A percentile compares a stretch with the other conserved stretches of the same genome.
These are phyloP conservation scores for Yamadazyma kitorensis DNA, from an alignment of 805 yeast genomes.

Conservation along the genomic window DNA sequence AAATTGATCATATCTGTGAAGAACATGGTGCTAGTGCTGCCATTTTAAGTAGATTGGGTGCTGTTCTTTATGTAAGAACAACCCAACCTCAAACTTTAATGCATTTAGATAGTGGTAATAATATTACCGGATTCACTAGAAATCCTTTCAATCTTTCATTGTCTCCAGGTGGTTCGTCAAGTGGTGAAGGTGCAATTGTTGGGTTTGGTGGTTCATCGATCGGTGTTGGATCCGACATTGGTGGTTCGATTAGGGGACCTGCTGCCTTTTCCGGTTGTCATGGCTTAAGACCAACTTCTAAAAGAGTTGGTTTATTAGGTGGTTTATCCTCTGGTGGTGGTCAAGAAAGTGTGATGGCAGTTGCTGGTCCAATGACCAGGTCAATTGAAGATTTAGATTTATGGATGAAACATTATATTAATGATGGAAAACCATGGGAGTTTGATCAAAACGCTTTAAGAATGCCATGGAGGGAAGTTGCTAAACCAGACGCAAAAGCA, in stretches of 20 bases:
- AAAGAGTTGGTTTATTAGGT: slow-evolving; percentile 35
- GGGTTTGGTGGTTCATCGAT: slow-evolving; percentile 39
- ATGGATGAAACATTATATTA: slow-evolving; percentile 61
- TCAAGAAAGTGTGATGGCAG: slow-evolving; percentile 63
- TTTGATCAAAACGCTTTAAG: slow-evolving; percentile 47
- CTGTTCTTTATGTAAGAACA: slow-evolving; percentile 44
- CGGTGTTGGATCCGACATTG: slow-evolving; percentile 44
- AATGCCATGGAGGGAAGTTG: slow-evolving; percentile 52
- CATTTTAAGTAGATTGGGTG: slow-evolving; percentile 39
- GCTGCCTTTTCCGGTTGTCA: slow-evolving; percentile 41
- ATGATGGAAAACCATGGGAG: slow-evolving; percentile 65
- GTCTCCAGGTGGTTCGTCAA: slow-evolving; percentile 43
- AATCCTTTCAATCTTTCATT: slow-evolving; percentile 38
- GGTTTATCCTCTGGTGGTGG: slow-evolving; percentile 58
- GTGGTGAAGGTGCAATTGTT: slow-evolving; percentile 44
- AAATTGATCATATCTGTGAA: slow-evolving; percentile 26
- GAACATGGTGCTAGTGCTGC: slow-evolving; percentile 29
- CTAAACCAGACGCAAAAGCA: slow-evolving; percentile 34
- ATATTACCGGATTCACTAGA: slow-evolving; percentile 34
- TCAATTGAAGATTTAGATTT: slow-evolving; percentile 64
- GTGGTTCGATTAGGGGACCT: slow-evolving; percentile 44
- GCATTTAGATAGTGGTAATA: slow-evolving; percentile 43
- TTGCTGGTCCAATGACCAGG: slow-evolving; percentile 67
- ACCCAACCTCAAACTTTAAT: slow-evolving; percentile 44
- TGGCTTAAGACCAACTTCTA: slow-evolving; percentile 43